Percentiles rank a stretch among this genome's conserved stretches.
phyloP scores from a whole-genome alignment of 305 asterid genomes.

The Solanum chacoense region DNA sequence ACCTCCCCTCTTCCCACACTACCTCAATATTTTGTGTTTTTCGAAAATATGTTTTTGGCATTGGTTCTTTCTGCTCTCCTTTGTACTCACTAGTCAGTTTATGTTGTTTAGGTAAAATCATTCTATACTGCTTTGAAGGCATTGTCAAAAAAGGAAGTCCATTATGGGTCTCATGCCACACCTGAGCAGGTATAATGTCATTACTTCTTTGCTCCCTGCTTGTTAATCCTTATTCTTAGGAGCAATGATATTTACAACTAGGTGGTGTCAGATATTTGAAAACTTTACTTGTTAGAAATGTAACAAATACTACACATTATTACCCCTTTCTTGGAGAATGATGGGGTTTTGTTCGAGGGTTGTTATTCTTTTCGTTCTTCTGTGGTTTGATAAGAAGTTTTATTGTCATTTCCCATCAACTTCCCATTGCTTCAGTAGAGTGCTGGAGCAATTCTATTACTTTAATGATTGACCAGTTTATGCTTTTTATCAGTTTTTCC shows the following conservation, averaged over 20 bases:
- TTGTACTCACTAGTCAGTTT: constrained; percentile 10
- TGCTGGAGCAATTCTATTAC: not conserved
- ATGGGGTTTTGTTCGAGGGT: not conserved
- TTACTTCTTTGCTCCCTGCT: not conserved
- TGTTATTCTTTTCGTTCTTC: not conserved
- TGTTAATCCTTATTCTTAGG: not conserved
- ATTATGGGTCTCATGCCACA: constrained; percentile 87
- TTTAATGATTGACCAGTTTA: not conserved
- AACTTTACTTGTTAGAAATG: not conserved
- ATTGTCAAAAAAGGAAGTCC: constrained; percentile 66
- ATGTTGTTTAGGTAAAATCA: constrained; percentile 50
- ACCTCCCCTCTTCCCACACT: not conserved
- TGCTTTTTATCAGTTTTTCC: not conserved
- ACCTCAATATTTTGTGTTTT: not conserved
- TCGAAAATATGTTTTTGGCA: not conserved
- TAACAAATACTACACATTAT: not conserved
- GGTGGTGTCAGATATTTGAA: not conserved
- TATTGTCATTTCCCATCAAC: not conserved
- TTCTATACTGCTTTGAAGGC: constrained; percentile 74
- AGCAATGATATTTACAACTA: not conserved
- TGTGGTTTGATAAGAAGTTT: not conserved
- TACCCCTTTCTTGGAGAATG: not conserved
- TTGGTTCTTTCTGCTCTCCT: not conserved
- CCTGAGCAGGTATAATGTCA: constrained; percentile 57
- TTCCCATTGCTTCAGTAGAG: not conserved